Evolutionary conservation across 768 basidiomycete species (phyloP).

Genomic region (Boletus tomentosulus): DNA sequence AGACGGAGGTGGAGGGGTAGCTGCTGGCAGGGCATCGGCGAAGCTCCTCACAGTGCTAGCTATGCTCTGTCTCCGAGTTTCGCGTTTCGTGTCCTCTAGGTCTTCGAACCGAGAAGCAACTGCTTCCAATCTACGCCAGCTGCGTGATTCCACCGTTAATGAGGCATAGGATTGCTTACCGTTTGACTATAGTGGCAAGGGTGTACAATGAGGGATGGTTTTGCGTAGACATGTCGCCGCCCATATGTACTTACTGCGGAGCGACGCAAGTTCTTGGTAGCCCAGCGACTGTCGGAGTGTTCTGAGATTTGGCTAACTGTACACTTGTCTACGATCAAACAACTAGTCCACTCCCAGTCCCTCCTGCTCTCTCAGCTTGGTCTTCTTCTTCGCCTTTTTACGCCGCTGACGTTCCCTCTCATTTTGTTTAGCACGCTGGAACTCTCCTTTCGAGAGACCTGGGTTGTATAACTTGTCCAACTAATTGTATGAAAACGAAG

Average conservation of each 20-base stretch:
- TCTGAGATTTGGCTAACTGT: conserved; percentile 4
- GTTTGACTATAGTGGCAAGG: conserved; percentile 78
- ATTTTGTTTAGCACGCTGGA: conserved; percentile 66
- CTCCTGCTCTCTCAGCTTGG: conserved; percentile 28
- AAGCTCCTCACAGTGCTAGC: conserved; percentile 29
- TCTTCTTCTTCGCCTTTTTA: conserved; percentile 78
- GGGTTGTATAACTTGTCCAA: conserved; percentile 71
- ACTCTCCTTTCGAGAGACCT: conserved; percentile 66
- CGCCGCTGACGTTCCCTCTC: conserved; percentile 70
- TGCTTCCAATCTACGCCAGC: conserved; percentile 71
- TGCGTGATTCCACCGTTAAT: conserved; percentile 1
- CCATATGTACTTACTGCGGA: background rate
- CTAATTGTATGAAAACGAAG: conserved; percentile 34
- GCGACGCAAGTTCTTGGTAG: background rate
- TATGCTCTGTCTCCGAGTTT: conserved; percentile 23
- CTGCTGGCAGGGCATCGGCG: conserved; percentile 22
- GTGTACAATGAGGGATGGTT: conserved; percentile 56
- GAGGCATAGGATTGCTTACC: conserved; percentile 41
- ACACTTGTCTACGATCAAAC: background rate
- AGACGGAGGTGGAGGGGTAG: conserved; percentile 30
- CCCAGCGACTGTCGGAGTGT: conserved; percentile 17
- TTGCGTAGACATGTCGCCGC: conserved; percentile 30
- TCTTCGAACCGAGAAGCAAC: conserved; percentile 94
- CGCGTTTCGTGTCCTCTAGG: conserved; percentile 53
- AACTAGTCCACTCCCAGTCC: conserved; percentile 11